Evolutionary conservation across 345 rosid genomes (phyloP), one percentile per base, ranked within the genome.

Genomic region (Cardiospermum halicacabum): DNA sequence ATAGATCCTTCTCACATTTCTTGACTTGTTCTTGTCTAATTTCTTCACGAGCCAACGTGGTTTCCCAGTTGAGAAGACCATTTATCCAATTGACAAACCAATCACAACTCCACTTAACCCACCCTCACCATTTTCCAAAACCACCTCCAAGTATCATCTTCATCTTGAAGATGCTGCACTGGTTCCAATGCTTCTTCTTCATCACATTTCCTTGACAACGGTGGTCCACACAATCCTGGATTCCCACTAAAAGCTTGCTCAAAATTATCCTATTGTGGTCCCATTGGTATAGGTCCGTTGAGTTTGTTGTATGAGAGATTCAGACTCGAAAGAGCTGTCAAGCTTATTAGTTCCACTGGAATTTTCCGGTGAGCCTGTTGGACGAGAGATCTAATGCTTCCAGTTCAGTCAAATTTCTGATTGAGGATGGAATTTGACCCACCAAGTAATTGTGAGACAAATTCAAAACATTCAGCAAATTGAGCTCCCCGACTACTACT

Each of bases 151-250:
- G 12, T 15, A 7, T 39, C 43, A 9, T 3, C 43, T 25, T 30
- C 54, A 19, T 63, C 28, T 42, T 66, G 31, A 11, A 7, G 13
- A 5, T 18, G 1, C 6, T n/a, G 12, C 4, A 2, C 7, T 30
- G 13, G 37, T 30, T 55, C 22, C 5, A 13, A 5, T 0, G 25
- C 4, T 18, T 30, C 39, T 32, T 39, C 37, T 3, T n/a, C 25
- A 8, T 43, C 12, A 19, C 77, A 69, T 6, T 13, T 11, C 2
- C 25, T 61, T 0, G 58, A 53, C n/a, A 71, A 3, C 3, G 72
- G 72, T 25, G 22, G 49, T 15, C 78, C 76, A 0, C 74, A 65
- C n/a, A 74, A 51, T 7, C 76, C 78, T 5, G 1, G 0, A 30
- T 74, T 78, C 8, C 56, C 71, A 0, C 1, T 0, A 21, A 26